These are phyloP conservation scores for Penicillium simplicissimum DNA, from an alignment of 495 filamentous ascomycete genomes.

Conservation along the genomic window DNA sequence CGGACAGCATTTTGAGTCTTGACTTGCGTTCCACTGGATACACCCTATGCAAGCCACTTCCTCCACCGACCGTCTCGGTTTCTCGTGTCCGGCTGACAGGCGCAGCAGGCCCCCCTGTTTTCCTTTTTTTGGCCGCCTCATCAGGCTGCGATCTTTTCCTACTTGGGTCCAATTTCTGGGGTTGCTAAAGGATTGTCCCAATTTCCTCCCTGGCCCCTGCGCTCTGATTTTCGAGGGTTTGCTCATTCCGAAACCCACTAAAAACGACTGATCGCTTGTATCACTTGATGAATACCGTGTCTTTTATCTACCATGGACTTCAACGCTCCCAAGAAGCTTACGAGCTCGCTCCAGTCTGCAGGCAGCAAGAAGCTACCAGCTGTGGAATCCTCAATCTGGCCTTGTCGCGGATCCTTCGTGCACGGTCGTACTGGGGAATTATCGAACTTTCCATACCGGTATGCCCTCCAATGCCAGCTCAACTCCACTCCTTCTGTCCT, in stretches of 20 bases:
- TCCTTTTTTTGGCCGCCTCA: slow-evolving; percentile 17
- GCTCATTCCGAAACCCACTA: neutral
- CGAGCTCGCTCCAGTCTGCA: neutral
- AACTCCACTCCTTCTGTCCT: neutral
- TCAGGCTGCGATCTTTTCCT: slow-evolving; percentile 21
- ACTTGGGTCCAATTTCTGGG: slow-evolving; percentile 21
- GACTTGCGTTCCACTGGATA: slow-evolving; percentile 4
- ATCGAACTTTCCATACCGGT: slow-evolving; percentile 15
- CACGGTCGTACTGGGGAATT: slow-evolving; percentile 13
- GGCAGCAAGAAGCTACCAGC: neutral
- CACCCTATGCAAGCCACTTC: slow-evolving; percentile 6
- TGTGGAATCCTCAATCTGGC: neutral
- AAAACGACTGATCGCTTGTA: neutral
- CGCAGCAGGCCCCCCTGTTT: slow-evolving; percentile 18
- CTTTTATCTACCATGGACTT: neutral
- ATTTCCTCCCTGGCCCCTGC: neutral
- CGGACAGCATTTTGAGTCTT: neutral
- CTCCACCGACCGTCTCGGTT: slow-evolving; percentile 8
- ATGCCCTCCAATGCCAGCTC: neutral
- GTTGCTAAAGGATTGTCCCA: slow-evolving; percentile 12
- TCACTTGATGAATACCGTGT: neutral
- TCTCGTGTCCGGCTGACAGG: slow-evolving; percentile 12
- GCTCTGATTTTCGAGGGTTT: slow-evolving; percentile 1
- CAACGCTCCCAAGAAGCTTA: neutral
- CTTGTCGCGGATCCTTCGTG: slow-evolving; percentile 2